These are phyloP conservation scores for Amylocarpus encephaloides DNA, from an alignment of 2,329 filamentous ascomycete genomes.

Conservation along the genomic window DNA sequence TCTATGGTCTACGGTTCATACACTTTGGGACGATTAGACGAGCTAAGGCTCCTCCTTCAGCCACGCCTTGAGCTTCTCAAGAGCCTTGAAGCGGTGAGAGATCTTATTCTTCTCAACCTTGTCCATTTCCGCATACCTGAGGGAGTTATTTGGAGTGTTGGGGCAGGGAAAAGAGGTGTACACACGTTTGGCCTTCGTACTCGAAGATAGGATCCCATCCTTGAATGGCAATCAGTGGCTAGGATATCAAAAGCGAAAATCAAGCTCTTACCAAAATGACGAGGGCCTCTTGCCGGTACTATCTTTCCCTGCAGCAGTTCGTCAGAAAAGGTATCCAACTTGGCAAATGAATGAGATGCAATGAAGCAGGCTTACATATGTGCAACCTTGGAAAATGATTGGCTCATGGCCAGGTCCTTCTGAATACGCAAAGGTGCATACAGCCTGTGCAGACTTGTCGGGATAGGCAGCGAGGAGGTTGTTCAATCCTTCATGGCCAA, in stretches of 20 bases:
- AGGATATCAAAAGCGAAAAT: neutral
- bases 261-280: slow-evolving; percentile 67
- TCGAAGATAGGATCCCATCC: slow-evolving; percentile 98
- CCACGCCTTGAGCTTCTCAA: slow-evolving; percentile 81
- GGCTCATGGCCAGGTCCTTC: slow-evolving; percentile 77
- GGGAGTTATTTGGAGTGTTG: neutral
- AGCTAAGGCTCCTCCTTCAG: slow-evolving; percentile 38
- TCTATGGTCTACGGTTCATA: slow-evolving; percentile 7
- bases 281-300: slow-evolving; percentile 73
- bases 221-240: slow-evolving; percentile 34
- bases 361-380: slow-evolving; percentile 51
- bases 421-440: slow-evolving; percentile 93
- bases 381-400: slow-evolving; percentile 86
- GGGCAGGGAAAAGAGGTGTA: neutral
- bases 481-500: slow-evolving; percentile 82
- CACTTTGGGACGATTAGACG: neutral
- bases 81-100: slow-evolving; percentile 82
- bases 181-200: slow-evolving; percentile 72
- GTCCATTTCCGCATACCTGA: slow-evolving; percentile 87
- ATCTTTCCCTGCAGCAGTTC: slow-evolving; percentile 58
- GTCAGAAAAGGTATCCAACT: slow-evolving; percentile 9
- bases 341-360: neutral
- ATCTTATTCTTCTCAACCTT: slow-evolving; percentile 82
- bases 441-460: slow-evolving; percentile 85
- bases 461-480: slow-evolving; percentile 82